These are phyloP conservation scores for Blastocystis sp. DNA, from an alignment of 352 stramenopile species.

Conservation along the genomic window DNA sequence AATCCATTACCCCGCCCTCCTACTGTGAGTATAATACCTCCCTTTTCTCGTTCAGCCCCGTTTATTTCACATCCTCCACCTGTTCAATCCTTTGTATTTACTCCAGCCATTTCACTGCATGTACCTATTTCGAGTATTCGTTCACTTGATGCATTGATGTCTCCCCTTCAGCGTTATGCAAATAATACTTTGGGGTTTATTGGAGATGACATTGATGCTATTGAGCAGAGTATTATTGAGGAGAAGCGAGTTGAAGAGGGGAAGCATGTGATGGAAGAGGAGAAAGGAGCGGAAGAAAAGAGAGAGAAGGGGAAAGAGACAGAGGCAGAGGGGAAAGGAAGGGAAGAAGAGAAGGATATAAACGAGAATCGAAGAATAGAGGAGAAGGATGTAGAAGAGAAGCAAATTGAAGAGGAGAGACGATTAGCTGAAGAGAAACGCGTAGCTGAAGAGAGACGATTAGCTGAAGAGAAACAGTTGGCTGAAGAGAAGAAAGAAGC, in stretches of 20 bases:
- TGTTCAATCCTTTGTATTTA: background rate
- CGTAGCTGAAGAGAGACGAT: background rate
- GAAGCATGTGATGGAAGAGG: conserved; percentile 1
- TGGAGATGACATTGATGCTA: background rate
- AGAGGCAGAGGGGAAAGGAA: background rate
- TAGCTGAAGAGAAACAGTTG: background rate
- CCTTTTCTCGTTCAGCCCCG: background rate
- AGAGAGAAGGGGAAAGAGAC: background rate
- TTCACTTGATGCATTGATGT: background rate
- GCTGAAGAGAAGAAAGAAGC: background rate
- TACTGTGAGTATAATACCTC: background rate
- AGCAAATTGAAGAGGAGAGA: background rate
- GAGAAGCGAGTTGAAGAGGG: background rate
- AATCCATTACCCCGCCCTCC: background rate
- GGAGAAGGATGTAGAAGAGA: background rate
- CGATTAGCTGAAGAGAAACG: background rate
- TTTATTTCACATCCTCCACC: too few relatives aligned
- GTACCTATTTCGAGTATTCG: background rate
- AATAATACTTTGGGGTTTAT: background rate
- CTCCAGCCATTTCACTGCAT: background rate
- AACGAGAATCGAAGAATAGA: background rate
- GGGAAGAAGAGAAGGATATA: background rate
- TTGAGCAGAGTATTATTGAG: background rate
- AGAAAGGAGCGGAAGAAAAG: background rate
- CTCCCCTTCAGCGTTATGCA: background rate